A percentile compares a stretch with the other conserved stretches of the same genome.
These are phyloP conservation scores for Mangifera indica DNA, from an alignment of 345 rosid genomes.

Conservation along the genomic window DNA sequence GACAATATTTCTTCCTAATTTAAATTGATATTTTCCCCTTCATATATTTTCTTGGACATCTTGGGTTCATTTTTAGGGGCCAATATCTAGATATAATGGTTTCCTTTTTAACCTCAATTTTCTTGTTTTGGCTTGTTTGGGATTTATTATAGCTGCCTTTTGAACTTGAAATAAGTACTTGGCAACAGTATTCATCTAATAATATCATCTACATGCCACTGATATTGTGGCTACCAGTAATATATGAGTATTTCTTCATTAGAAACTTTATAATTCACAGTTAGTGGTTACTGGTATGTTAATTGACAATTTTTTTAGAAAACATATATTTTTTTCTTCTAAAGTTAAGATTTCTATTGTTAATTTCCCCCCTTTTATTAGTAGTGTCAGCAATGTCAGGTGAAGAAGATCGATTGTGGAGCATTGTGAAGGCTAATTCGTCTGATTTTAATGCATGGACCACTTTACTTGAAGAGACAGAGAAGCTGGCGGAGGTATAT, in stretches of 20 bases:
- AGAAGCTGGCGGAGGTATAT: constrained; percentile 82
- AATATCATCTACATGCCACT: not conserved
- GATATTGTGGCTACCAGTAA: not conserved
- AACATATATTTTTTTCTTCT: not conserved
- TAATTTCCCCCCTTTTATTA: constrained; percentile 13
- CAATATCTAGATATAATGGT: too few relatives aligned
- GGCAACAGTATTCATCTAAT: not conserved
- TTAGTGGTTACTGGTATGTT: not conserved
- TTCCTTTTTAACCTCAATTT: not conserved
- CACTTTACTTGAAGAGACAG: constrained; percentile 82
- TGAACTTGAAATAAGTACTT: not conserved
- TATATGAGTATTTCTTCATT: not conserved
- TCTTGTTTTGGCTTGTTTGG: not conserved
- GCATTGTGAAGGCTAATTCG: constrained; percentile 69
- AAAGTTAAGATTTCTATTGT: not conserved
- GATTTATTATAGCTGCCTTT: not conserved
- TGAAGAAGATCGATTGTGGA: constrained; percentile 95
- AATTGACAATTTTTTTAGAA: not conserved
- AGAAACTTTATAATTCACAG: not conserved
- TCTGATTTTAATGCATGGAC: constrained; percentile 91
- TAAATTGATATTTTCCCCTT: not conserved
- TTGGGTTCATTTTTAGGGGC: not conserved
- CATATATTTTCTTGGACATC: not conserved
- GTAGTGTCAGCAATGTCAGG: constrained; percentile 53
- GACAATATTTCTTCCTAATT: not conserved